A percentile compares a stretch with the other conserved stretches of the same genome.
These are phyloP conservation scores for Boletus speciosus DNA, from an alignment of 768 basidiomycete species.

Conservation along the genomic window DNA sequence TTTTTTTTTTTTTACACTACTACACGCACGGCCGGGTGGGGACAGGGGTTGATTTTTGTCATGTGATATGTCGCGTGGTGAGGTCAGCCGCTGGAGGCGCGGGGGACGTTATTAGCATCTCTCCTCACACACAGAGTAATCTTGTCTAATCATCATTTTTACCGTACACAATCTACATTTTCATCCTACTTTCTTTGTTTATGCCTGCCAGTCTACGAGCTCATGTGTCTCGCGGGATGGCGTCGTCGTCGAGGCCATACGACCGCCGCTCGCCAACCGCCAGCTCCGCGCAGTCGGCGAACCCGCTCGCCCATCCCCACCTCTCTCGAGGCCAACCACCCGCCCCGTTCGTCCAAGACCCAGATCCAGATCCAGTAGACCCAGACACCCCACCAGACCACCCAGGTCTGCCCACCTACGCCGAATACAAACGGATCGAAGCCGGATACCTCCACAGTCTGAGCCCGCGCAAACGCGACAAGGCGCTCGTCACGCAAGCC, in stretches of 20 bases:
- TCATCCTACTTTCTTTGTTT: conserved; percentile 4
- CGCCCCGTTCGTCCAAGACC: background rate
- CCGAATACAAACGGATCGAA: conserved; percentile 58
- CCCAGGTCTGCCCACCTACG: conserved; percentile 59
- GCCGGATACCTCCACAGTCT: conserved; percentile 56
- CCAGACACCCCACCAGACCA: conserved; percentile 14
- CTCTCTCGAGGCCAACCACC: background rate
- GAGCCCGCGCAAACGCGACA: conserved; percentile 54
- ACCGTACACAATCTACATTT: conserved; percentile 28
- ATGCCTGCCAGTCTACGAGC: conserved; percentile 24
- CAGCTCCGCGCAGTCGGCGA: conserved; percentile 4
- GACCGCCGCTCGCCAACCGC: conserved; percentile 14
- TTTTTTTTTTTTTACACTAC: background rate
- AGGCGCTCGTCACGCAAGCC: conserved; percentile 68
- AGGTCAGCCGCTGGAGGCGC: conserved; percentile 29
- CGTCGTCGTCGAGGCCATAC: conserved; percentile 21
- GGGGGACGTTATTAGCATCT: conserved; percentile 8
- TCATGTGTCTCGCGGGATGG: conserved; percentile 1
- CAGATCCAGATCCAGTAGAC: background rate
- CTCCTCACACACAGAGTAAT: background rate
- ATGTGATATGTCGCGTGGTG: conserved; percentile 24
- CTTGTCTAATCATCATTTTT: conserved; percentile 14
- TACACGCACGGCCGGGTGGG: background rate
- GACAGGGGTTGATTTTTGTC: conserved; percentile 27
- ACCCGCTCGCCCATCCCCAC: background rate